phyloP scores from a whole-genome alignment of 2,329 filamentous ascomycete genomes.

The Colletotrichum sp. region DNA sequence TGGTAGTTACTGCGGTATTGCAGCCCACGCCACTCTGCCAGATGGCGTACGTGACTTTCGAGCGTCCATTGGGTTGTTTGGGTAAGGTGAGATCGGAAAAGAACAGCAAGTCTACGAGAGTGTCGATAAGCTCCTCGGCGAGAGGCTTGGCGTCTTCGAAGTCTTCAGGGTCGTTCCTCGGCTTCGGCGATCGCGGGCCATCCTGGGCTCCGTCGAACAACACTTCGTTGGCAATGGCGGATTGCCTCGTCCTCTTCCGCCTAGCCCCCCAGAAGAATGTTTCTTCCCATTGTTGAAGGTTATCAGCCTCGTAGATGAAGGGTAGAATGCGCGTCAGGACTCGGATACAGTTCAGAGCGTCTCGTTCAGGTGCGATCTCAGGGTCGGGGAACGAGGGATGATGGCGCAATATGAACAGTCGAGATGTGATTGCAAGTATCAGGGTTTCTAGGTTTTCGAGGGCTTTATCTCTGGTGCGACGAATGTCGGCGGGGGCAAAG shows the following conservation, averaged over 20 bases:
- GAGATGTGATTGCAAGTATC: constrained; percentile 81
- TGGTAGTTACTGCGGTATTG: constrained; percentile 86
- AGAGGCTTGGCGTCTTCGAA: constrained; percentile 86
- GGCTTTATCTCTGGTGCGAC: constrained; percentile 83
- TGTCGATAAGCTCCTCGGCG: constrained; percentile 91
- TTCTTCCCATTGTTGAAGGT: constrained; percentile 85
- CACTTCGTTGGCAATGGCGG: constrained; percentile 73
- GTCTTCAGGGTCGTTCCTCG: constrained; percentile 62
- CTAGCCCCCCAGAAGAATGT: constrained; percentile 89
- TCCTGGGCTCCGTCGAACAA: constrained; percentile 80
- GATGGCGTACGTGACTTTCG: constrained; percentile 89
- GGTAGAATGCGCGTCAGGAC: constrained; percentile 89
- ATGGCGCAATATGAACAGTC: constrained; percentile 81
- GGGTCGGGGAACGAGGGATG: constrained; percentile 90
- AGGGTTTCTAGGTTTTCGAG: constrained; percentile 90
- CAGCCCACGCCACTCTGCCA: constrained; percentile 99
- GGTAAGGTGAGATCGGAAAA: constrained; percentile 90
- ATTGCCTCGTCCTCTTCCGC: constrained; percentile 72
- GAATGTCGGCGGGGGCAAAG: constrained; percentile 88
- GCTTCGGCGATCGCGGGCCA: not conserved
- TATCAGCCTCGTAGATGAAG: constrained; percentile 89
- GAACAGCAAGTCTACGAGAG: constrained; percentile 87
- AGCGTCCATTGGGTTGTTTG: constrained; percentile 70
- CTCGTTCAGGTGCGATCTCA: constrained; percentile 81
- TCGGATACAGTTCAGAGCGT: constrained; percentile 94